Percentiles rank a stretch among this genome's conserved stretches.
Conservation (phyloP, 768 basidiomycete genomes). For the Termitomyces eurrhizus region DNA sequence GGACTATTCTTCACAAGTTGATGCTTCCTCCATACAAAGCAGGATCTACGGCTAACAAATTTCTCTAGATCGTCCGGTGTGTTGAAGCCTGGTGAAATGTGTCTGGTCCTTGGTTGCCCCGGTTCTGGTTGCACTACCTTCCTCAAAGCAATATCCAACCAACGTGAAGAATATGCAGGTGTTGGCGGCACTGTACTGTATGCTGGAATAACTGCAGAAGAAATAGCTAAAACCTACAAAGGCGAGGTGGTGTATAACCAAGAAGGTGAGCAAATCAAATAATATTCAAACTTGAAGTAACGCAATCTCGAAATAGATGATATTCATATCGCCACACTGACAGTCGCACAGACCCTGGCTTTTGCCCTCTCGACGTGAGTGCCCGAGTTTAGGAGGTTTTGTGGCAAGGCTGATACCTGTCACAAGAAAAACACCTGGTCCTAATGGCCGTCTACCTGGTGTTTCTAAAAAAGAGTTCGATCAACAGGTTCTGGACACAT, state of each 20-base stretch:
- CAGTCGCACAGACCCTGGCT: conserved; percentile 71
- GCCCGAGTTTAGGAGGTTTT: not conserved
- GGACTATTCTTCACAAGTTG: conserved; percentile 60
- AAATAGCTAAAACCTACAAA: conserved; percentile 73
- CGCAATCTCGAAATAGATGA: conserved; percentile 46
- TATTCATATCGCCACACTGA: conserved; percentile 77
- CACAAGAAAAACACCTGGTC: conserved; percentile 62
- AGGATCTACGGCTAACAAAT: not conserved
- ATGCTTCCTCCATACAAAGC: not conserved
- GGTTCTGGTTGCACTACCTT: conserved; percentile 86
- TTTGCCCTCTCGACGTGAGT: conserved; percentile 62
- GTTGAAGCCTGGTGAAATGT: conserved; percentile 82
- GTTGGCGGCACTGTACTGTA: conserved; percentile 77
- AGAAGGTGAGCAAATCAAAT: conserved; percentile 43
- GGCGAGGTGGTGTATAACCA: conserved; percentile 81
- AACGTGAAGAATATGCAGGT: conserved; percentile 56
- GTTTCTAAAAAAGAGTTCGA: conserved; percentile 58
- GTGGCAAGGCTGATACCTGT: conserved; percentile 3
- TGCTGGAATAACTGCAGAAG: conserved; percentile 70
- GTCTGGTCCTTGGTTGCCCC: conserved; percentile 79
- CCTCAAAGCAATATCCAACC: conserved; percentile 79
- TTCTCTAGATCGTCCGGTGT: conserved; percentile 56
- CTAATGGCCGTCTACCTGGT: conserved; percentile 67
- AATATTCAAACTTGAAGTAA: not conserved
- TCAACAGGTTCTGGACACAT: conserved; percentile 50